Evolutionary conservation across 805 yeast genomes (phyloP).

Genomic region (Monosporozyma servazzii): DNA sequence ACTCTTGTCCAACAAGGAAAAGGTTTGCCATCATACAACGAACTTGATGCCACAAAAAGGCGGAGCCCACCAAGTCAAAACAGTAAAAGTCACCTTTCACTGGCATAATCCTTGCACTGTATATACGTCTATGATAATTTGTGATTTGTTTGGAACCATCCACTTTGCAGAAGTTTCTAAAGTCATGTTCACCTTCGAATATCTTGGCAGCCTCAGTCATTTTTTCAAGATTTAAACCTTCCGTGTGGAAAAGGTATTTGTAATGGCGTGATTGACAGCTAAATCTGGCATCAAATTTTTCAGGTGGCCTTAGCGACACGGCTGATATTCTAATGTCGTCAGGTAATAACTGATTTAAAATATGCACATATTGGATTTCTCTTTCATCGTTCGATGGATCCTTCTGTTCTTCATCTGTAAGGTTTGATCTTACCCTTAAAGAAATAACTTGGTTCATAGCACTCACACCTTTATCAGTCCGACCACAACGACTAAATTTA

Average conservation of each 20-base stretch:
- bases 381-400: constrained; percentile 46
- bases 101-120: constrained; percentile 40
- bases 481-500: constrained; percentile 81
- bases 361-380: constrained; percentile 69
- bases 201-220: constrained; percentile 62
- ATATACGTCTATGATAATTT: constrained; percentile 59
- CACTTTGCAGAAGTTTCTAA: constrained; percentile 86
- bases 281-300: constrained; percentile 82
- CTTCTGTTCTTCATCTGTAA: constrained; percentile 53
- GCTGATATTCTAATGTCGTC: constrained; percentile 75
- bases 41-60: constrained; percentile 97
- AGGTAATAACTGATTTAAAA: constrained; percentile 72
- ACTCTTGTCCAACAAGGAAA: constrained; percentile 68
- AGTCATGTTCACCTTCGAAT: constrained; percentile 71
- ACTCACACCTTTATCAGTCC: constrained; percentile 95
- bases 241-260: constrained; percentile 62
- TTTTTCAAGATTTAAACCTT: constrained; percentile 46
- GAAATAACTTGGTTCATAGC: constrained; percentile 94
- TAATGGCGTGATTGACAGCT: constrained; percentile 83
- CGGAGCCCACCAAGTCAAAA: constrained; percentile 76
- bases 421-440: constrained; percentile 58
- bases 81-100: constrained; percentile 42
- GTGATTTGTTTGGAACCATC: constrained; percentile 91
- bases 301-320: constrained; percentile 75
- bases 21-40: constrained; percentile 87